phyloP scores from a whole-genome alignment of 768 basidiomycete species.

The Hygrophorus russula region DNA sequence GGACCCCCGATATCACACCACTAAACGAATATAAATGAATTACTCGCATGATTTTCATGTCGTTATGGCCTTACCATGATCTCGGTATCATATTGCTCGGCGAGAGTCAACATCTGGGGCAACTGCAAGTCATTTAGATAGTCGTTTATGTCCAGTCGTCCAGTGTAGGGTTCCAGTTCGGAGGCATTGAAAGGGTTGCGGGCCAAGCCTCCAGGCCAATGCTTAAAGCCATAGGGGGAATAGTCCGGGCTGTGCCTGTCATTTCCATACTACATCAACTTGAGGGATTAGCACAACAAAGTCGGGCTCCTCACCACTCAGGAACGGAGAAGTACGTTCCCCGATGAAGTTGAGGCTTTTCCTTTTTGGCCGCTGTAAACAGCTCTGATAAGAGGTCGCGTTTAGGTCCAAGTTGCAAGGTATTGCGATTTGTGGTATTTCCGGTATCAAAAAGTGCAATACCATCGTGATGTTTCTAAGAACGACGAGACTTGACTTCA shows the following conservation, averaged over 20 bases:
- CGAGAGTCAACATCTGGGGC: slow-evolving; percentile 3
- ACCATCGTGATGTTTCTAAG: slow-evolving; percentile 53
- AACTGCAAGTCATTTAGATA: slow-evolving; percentile 3
- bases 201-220: too few species aligned
- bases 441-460: slow-evolving; percentile 45
- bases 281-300: background rate
- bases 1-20: slow-evolving; percentile 26
- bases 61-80: slow-evolving; percentile 2
- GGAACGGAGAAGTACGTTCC: background rate
- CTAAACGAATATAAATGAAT: too few species aligned
- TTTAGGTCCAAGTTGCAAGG: slow-evolving; percentile 35
- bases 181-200: slow-evolving; percentile 30
- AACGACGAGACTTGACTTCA: background rate
- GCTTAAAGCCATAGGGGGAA: slow-evolving; percentile 35
- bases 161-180: slow-evolving; percentile 12
- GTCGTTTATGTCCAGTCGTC: slow-evolving; percentile 1
- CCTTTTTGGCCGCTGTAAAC: slow-evolving; percentile 31
- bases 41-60: background rate
- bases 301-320: background rate
- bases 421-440: slow-evolving; percentile 39
- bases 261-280: background rate
- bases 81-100: slow-evolving; percentile 2
- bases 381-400: slow-evolving; percentile 42
- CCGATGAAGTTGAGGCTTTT: background rate
- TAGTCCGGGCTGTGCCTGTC: slow-evolving; percentile 44